Evolutionary conservation across 2,329 filamentous ascomycete genomes (phyloP), one percentile per base, ranked within the genome.

Genomic region (Calonectria hongkongensis): DNA sequence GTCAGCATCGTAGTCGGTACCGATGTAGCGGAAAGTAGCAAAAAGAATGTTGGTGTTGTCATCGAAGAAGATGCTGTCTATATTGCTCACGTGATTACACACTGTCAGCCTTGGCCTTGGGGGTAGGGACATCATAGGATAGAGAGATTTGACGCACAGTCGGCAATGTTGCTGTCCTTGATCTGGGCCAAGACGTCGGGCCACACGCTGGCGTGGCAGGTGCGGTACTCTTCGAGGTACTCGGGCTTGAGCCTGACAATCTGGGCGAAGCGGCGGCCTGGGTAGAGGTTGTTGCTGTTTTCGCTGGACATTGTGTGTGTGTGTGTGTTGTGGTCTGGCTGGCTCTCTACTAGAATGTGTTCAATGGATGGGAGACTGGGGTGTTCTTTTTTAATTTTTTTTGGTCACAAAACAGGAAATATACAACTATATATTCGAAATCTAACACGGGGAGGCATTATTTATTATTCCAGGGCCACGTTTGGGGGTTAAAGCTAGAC

Each of bases 21-120:
- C 94, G n/a, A 93, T 87, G 79, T 96, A 96, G 82, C 94, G 95
- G 87, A 95, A 95, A 28, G 87, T 91, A 0, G 93, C 93, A 81
- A 96, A 96, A 1, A 96, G 87, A 50, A 92, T 92, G 67, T 89
- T 85, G 0, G 89, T 88, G 6, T 82, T 84, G 15, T 91, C 87
- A 79, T 94, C 92, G 77, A 94, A 90, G 84, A 90, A 95, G 81
- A 96, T 94, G 75, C 91, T 94, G 79, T 95, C 93, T 94, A 76
- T 71, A 12, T 25, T 9, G 25, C 36, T 33, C 30, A 47, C 43
- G 58, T 63, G 39, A 63, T 18, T 7, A 30, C 62, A n/a, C 4
- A 18, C 16, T 16, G 45, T 50, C n/a, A 47, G 58, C 58, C 58
- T 63, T 63, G 9, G 58, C 33, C 28, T 58, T 30, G 48, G 43